Percentiles rank a stretch among this genome's conserved stretches.
Conservation (phyloP, 2,329 filamentous ascomycete genomes). For the Chrysosphaeria jannelii region DNA sequence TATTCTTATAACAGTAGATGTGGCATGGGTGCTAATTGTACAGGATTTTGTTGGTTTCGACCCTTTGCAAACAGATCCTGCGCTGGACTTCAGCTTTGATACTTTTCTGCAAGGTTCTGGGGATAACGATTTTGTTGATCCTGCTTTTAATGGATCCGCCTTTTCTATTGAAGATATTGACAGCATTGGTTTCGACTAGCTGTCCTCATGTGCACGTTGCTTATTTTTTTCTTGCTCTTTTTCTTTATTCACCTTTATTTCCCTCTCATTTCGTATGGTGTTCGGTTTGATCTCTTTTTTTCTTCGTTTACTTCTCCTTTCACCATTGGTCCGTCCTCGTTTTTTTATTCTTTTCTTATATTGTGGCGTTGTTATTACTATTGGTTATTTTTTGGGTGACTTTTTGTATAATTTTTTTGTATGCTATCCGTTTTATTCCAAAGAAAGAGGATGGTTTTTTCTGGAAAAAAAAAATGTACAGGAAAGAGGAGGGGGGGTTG, state of each 20-base stretch:
- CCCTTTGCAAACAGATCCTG: conserved; percentile 20
- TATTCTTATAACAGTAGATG: no score
- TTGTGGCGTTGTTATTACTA: neutral
- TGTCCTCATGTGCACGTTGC: neutral
- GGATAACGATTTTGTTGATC: conserved; percentile 15
- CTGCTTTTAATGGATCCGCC: conserved; percentile 21
- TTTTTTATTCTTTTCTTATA: no score
- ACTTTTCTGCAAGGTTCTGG: conserved; percentile 32
- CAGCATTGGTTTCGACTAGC: conserved; percentile 14
- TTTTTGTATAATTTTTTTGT: no score
- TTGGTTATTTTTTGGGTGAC: neutral
- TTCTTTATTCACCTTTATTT: neutral
- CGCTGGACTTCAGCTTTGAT: conserved; percentile 38
- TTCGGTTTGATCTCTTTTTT: neutral
- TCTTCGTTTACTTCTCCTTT: neutral
- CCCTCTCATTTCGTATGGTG: neutral
- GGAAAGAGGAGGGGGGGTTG: no score
- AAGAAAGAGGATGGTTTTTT: no score
- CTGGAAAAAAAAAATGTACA: no score
- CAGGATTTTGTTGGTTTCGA: conserved; percentile 19
- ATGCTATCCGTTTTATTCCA: no score
- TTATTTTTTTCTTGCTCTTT: neutral
- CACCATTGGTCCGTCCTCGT: no score
- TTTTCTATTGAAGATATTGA: conserved; percentile 23
- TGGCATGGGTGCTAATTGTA: conserved; percentile 1